A percentile compares a stretch with the other conserved stretches of the same genome.
Conservation (phyloP, 192 early-diverging fungal genomes). For the Backusella mclennaniae region DNA sequence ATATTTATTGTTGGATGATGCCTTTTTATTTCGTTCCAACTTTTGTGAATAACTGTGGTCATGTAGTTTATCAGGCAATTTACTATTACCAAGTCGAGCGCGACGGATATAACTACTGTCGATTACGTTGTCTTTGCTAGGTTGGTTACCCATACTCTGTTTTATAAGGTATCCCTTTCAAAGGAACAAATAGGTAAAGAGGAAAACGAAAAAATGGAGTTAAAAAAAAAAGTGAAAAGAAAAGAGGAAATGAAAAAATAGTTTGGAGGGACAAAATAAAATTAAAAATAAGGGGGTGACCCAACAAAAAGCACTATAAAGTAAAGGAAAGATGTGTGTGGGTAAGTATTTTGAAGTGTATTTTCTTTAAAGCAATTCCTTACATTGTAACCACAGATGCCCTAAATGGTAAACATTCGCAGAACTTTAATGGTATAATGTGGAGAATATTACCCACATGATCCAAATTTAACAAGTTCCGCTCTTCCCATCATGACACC, state of each 20-base stretch:
- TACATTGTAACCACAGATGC: neutral
- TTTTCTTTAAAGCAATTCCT: neutral
- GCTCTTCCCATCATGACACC: neutral
- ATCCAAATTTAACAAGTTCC: neutral
- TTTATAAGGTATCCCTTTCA: neutral
- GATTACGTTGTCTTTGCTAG: constrained; percentile 13
- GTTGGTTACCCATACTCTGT: constrained; percentile 15
- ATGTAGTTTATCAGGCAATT: neutral
- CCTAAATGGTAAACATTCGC: neutral
- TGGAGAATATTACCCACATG: constrained; percentile 6
- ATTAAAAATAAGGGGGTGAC: neutral
- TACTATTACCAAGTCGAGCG: neutral
- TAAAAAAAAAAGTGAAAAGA: neutral
- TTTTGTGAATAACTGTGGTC: neutral
- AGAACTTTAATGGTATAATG: neutral
- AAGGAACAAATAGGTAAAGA: neutral
- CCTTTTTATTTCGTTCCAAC: neutral
- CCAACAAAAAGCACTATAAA: constrained; percentile 5
- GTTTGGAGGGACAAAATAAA: constrained; percentile 6
- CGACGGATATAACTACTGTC: neutral
- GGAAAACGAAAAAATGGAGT: neutral
- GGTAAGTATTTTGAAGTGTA: neutral
- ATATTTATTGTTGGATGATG: neutral
- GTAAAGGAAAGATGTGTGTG: neutral
- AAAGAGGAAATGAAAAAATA: neutral